Evolutionary conservation across 2,329 filamentous ascomycete genomes (phyloP), one percentile per base, ranked within the genome.

Genomic region (Lasiodiplodia gonubiensis): DNA sequence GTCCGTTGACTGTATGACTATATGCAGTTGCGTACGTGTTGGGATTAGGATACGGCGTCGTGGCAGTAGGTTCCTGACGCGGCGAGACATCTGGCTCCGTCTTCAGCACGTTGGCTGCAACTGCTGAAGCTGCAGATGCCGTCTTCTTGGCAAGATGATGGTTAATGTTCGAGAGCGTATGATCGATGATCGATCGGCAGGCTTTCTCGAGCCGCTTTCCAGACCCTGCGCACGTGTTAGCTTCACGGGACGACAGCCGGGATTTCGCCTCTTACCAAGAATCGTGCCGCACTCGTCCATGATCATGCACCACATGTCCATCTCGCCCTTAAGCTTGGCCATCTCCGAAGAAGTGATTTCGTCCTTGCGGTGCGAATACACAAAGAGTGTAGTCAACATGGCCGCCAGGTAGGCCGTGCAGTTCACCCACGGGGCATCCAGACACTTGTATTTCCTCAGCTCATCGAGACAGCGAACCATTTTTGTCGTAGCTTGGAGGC

Each of bases 341-440:
- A 93, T 80, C 67, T 92, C 87, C 1, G 82, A 82, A 0, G 82
- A 78, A 0, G 86, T 87, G 12, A 88, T 86, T 11, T 86, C 82
- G 59, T 87, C 86, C 35, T 89, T 84, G 57, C 89, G 86, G 74
- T 92, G 86, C 82, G 88, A 92, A 66, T 89, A 85, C 1, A 87
- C 86, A 55, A 91, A 92, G 0, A 94, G 80, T 16, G 86, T 89
- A 0, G 90, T 91, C 72, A 93, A 92, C 67, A 92, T 89, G 30
- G 90, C 90, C 52, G 90, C 88, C 14, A 92, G 84, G 73, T 92
- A 92, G 6, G 92, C 85, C 0, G 91, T 89, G 59, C 88, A 84
- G 57, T 90, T 89, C 72, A 92, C 91, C 90, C 91, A 94, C 0
- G 91, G 92, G 1, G 90, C 92, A 73, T 94, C 92, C 4, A 94